These are phyloP conservation scores for Lachnellula occidentalis DNA, from an alignment of 2,329 filamentous ascomycete genomes.

Conservation along the genomic window DNA sequence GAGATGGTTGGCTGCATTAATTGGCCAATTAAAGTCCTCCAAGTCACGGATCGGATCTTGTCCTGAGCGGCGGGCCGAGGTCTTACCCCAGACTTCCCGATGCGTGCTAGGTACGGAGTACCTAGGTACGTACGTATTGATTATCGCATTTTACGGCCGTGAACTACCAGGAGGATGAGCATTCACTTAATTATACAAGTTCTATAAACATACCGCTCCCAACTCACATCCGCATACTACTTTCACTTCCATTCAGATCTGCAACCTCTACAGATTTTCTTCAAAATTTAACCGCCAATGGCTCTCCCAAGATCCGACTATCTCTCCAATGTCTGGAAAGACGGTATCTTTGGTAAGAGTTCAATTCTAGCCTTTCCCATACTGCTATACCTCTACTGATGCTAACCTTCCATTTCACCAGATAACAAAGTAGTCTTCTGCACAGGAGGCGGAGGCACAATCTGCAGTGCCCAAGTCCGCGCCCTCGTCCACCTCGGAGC, in stretches of 20 bases:
- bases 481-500: constrained; percentile 88
- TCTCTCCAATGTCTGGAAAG: constrained; percentile 76
- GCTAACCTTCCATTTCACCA: constrained; percentile 32
- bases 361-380: not conserved
- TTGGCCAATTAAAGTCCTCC: too few species aligned
- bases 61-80: not conserved
- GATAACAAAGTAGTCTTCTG: constrained; percentile 89
- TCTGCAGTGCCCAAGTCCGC: constrained; percentile 90
- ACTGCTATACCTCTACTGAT: not conserved
- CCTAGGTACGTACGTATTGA: not conserved
- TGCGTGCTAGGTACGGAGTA: not conserved
- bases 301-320: constrained; percentile 64
- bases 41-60: not conserved
- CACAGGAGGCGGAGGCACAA: constrained; percentile 87
- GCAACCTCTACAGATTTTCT: not conserved
- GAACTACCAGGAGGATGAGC: not conserved
- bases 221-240: not conserved
- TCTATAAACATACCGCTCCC: not conserved
- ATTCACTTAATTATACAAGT: not conserved
- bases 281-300: constrained; percentile 8
- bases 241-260: not conserved
- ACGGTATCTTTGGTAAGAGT: constrained; percentile 74
- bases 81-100: too few species aligned
- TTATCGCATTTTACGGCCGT: not conserved
- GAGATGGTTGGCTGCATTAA: not conserved